Evolutionary conservation across 768 basidiomycete species (phyloP), one percentile per base, ranked within the genome.

Genomic region (Grammothele lineata): DNA sequence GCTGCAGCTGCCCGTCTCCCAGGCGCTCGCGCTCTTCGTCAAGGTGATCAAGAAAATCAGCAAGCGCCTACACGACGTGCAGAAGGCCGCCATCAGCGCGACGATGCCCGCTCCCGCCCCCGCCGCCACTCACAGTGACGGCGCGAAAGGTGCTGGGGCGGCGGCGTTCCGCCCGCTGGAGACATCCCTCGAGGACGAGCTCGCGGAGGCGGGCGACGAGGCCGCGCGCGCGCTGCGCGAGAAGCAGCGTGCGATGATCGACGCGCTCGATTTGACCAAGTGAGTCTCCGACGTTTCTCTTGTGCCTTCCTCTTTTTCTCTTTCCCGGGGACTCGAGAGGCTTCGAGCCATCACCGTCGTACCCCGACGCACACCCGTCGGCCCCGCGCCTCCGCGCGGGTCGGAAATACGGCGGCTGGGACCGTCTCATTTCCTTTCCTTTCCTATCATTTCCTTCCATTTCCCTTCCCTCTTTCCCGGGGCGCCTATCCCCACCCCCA

Each of bases 31-130:
- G 0, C 71, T 97, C 27, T 93, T 99, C 66, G 85, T 83, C 55
- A 98, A 98, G 70, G 72, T 92, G 32, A 69, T 98, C 42, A 82
- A 91, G 43, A 92, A 93, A 66, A 78, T 95, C 53, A 81, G 77
- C 55, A 87, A 85, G 56, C 72, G 74, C 18, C 69, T 97, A 39
- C 74, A 81, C 22, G 85, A 87, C 32, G 75, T 95, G 17, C 90
- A 87, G 54, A 92, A 88, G 65, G 76, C 77, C 8, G 85, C 82
- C 1, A 81, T 95, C 51, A 78, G 76, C 17, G 78, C 80, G 1
- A 76, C 77, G 40, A 70, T 89, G 23, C 78, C 82, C 1, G 59
- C 68, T n/a, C 62, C 64, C 40, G 68, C 50, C 24, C 56, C 45
- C 51, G 62, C 41, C 39, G 66, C 37, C 43, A 66, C 40, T 27